A percentile compares a stretch with the other conserved stretches of the same genome.
Conservation (phyloP, 164 flowering plant species). For the Dillenia suffruticosa region DNA sequence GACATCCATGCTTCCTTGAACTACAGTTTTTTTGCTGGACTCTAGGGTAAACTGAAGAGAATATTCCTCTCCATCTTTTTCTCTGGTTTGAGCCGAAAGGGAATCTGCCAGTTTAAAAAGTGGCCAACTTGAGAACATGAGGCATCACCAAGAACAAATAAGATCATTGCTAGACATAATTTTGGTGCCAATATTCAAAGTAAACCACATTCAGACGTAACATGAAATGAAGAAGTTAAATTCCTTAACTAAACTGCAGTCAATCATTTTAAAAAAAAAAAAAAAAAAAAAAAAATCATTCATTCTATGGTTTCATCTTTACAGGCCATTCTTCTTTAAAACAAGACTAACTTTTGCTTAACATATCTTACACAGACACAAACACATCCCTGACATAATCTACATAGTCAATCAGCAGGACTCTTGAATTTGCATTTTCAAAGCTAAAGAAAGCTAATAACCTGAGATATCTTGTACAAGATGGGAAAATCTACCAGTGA, state of each 20-base stretch:
- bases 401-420: no score
- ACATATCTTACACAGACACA: no score
- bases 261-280: no score
- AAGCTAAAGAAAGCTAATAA: conserved; percentile 15
- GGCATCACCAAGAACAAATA: conserved; percentile 3
- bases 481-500: conserved; percentile 49
- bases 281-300: no score
- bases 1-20: conserved; percentile 86
- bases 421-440: not conserved
- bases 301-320: no score
- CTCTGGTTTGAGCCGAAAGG: conserved; percentile 39
- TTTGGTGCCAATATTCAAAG: not conserved
- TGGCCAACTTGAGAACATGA: conserved; percentile 11
- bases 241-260: no score
- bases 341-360: no score
- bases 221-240: no score
- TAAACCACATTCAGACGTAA: no score
- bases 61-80: conserved; percentile 35
- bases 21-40: conserved; percentile 70
- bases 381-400: no score
- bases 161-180: not conserved
- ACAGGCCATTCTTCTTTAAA: no score
- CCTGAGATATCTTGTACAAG: conserved; percentile 78
- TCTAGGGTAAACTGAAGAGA: conserved; percentile 62
- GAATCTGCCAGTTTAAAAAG: conserved; percentile 47